phyloP scores from a whole-genome alignment of 306 rosid genomes.

The Arachis stenosperma region DNA sequence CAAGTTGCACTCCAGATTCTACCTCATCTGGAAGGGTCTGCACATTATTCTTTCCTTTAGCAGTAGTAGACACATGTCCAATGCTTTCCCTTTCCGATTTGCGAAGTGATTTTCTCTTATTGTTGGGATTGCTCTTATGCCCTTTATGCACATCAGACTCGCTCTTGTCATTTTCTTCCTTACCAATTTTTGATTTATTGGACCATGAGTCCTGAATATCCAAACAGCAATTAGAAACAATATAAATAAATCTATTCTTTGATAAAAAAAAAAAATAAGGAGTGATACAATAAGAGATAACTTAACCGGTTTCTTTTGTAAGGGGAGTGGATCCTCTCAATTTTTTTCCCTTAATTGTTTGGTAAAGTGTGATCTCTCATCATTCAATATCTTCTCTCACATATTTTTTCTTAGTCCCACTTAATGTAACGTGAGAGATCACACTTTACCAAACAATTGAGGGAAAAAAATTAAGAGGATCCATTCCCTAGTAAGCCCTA shows the following conservation, averaged over 20 bases:
- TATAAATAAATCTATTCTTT: constrained; percentile 7
- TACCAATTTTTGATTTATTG: constrained; percentile 29
- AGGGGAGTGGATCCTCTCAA: no score
- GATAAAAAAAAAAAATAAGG: neutral
- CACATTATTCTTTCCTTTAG: constrained; percentile 36
- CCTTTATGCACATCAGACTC: constrained; percentile 35
- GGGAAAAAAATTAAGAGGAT: no score
- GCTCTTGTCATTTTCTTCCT: constrained; percentile 41
- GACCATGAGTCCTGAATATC: constrained; percentile 54
- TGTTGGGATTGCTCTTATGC: constrained; percentile 40
- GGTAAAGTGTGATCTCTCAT: neutral
- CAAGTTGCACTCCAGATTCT: constrained; percentile 40
- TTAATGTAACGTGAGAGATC: no score
- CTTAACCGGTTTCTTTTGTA: constrained; percentile 38
- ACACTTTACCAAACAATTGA: no score
- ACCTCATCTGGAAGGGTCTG: constrained; percentile 37
- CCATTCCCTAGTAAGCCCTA: neutral
- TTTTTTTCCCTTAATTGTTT: no score
- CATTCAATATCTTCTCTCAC: no score
- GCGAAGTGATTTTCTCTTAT: constrained; percentile 53
- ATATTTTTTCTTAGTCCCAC: no score
- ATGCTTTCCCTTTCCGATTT: constrained; percentile 37
- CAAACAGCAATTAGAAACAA: constrained; percentile 31
- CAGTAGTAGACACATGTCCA: constrained; percentile 34
- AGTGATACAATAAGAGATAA: constrained; percentile 12